phyloP scores from a whole-genome alignment of 2,329 filamentous ascomycete species.

The Penicillium sp. region DNA sequence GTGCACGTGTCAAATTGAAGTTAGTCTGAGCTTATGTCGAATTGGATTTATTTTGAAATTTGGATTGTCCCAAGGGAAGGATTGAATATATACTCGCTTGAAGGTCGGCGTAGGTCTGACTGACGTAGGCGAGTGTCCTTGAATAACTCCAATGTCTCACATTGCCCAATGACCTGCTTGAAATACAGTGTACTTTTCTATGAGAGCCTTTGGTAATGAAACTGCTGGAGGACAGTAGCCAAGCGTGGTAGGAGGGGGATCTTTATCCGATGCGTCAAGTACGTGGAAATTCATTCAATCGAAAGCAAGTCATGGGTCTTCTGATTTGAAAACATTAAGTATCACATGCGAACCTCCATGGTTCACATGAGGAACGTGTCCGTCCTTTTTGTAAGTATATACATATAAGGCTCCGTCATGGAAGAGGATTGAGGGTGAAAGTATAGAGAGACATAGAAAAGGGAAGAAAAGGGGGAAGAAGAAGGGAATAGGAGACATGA shows the following conservation, averaged over 20 bases:
- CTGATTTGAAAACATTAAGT: slow-evolving; percentile 6
- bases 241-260: no score
- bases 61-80: not conserved
- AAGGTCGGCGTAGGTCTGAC: not conserved
- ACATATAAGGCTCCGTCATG: slow-evolving; percentile 9
- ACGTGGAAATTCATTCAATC: not conserved
- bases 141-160: not conserved
- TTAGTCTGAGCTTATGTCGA: not conserved
- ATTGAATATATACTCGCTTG: not conserved
- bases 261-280: no score
- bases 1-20: not conserved
- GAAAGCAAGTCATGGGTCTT: not conserved
- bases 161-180: not conserved
- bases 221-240: no score
- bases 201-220: no score
- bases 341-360: slow-evolving; percentile 4
- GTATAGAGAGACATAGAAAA: slow-evolving; percentile 1
- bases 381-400: slow-evolving; percentile 9
- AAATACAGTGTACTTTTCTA: no score
- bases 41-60: not conserved
- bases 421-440: not conserved
- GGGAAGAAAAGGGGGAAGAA: not conserved
- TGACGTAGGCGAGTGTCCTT: not conserved
- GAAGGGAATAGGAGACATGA: not conserved
- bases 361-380: not conserved